Conservation (phyloP, 192 early-diverging fungal genomes). For the Phycomyces nitens region DNA sequence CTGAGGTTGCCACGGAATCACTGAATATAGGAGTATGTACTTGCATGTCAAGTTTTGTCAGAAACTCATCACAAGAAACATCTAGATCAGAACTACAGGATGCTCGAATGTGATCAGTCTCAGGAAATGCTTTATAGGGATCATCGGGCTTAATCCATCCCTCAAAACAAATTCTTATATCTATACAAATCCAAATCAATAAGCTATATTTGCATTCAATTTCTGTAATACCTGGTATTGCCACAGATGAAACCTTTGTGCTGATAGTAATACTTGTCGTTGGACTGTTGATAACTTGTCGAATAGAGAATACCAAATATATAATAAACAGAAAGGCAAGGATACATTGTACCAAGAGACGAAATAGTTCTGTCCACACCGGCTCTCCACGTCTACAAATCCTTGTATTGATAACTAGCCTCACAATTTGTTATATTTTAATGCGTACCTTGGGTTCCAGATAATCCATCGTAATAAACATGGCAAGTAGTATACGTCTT, state of each 20-base stretch:
- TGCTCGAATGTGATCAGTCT: too few species aligned
- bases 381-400: conserved; percentile 1
- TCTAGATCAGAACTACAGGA: too few species aligned
- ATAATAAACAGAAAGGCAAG: not conserved
- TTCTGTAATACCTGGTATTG: conserved; percentile 6
- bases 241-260: not conserved
- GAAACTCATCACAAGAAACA: too few species aligned
- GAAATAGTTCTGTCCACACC: not conserved
- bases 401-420: too few species aligned
- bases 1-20: too few species aligned
- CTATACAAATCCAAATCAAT: too few species aligned
- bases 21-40: too few species aligned
- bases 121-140: too few species aligned
- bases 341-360: not conserved
- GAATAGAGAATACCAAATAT: not conserved
- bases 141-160: too few species aligned
- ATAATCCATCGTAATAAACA: not conserved
- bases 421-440: not conserved
- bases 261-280: not conserved
- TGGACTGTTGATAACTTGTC: not conserved
- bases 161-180: too few species aligned
- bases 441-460: not conserved
- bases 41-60: too few species aligned
- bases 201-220: too few species aligned
- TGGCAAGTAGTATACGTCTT: not conserved